Base-by-base conservation (phyloP, 352 stramenopile genomes). In the Phytophthora hibernalis region DNA sequence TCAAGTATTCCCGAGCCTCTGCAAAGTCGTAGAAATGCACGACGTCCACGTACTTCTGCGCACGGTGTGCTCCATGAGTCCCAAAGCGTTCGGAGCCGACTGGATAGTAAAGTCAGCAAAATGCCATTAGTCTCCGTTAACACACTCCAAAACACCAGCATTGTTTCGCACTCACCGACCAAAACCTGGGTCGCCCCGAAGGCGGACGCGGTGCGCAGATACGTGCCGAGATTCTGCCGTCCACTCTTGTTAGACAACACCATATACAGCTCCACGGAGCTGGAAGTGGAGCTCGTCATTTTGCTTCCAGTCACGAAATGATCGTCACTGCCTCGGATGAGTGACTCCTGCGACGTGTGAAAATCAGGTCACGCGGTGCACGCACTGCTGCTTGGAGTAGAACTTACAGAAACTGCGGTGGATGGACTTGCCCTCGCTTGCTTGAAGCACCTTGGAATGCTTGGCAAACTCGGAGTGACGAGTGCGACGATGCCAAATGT, bases 1-100 rank as follows among this genome's bases (percentile, higher is more conserved):
- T 80, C 20, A 94, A 66, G 50, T 91, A 94, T 52, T 60, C 65
- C 9, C 59, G 69, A 45, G 81, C 85, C n/a, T 90, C 80, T 13
- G 50, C 55, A 54, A 88, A 90, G 48, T 88, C 78, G 71, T 91
- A 89, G 22, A 92, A 82, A 13, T 90, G 81, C 47, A 90, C 75
- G 6, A 91, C 68, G 16, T 91, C 75, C 42, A 94, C 83, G 57
- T 91, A 92, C 70, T 94, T 94, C 48, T 94, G 85, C 31, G 85
- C 85, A 42, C 83, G 82, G 37, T 94, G 85, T 1, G 82, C 83
- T 54, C 85, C 85, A 55, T 92, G 83, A 38, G 85, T 94, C 15
- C 83, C 83, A 58, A 91, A 94, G n/a, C 85, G 83, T 55, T 85
- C 71, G 24, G 80, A 90, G 12, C 85, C 85, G 15, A 94, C 85